Evolutionary conservation across 2,329 filamentous ascomycete genomes (phyloP).

Genomic region (Aaosphaeria pasadenensis): DNA sequence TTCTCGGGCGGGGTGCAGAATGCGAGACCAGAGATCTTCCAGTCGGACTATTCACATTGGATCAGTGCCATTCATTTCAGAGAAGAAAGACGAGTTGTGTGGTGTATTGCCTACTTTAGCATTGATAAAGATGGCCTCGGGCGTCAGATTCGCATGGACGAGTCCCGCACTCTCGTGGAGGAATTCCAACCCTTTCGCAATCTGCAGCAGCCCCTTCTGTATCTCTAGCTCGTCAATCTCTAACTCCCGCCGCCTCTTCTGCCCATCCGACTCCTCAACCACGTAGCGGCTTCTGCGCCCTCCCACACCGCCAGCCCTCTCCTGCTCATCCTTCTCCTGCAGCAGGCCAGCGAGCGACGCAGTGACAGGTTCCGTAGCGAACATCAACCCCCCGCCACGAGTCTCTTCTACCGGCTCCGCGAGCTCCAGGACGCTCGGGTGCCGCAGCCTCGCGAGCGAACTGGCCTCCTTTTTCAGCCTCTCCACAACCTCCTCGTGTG

Average conservation of each 20-base stretch:
- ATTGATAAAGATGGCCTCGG: slow-evolving; percentile 91
- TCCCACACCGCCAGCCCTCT: slow-evolving; percentile 64
- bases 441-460: slow-evolving; percentile 80
- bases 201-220: slow-evolving; percentile 89
- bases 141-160: slow-evolving; percentile 91
- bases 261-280: slow-evolving; percentile 73
- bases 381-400: slow-evolving; percentile 85
- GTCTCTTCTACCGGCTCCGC: slow-evolving; percentile 96
- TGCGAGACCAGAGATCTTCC: slow-evolving; percentile 94
- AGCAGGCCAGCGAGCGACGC: slow-evolving; percentile 80
- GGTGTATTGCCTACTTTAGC: slow-evolving; percentile 63
- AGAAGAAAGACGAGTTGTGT: slow-evolving; percentile 3
- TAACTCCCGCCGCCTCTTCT: slow-evolving; percentile 68
- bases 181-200: slow-evolving; percentile 93
- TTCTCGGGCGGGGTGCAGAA: slow-evolving; percentile 81
- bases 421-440: slow-evolving; percentile 88
- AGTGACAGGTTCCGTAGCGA: slow-evolving; percentile 89
- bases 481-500: slow-evolving; percentile 87
- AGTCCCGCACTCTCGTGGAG: slow-evolving; percentile 91
- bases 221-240: slow-evolving; percentile 97
- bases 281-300: slow-evolving; percentile 76
- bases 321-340: slow-evolving; percentile 85
- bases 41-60: slow-evolving; percentile 66
- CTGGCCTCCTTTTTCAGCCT: slow-evolving; percentile 88
- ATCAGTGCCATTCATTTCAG: slow-evolving; percentile 20